Percentiles rank a stretch among this genome's conserved stretches.
Conservation (phyloP, 2,329 filamentous ascomycete species). For the Colletotrichum liaoningense region DNA sequence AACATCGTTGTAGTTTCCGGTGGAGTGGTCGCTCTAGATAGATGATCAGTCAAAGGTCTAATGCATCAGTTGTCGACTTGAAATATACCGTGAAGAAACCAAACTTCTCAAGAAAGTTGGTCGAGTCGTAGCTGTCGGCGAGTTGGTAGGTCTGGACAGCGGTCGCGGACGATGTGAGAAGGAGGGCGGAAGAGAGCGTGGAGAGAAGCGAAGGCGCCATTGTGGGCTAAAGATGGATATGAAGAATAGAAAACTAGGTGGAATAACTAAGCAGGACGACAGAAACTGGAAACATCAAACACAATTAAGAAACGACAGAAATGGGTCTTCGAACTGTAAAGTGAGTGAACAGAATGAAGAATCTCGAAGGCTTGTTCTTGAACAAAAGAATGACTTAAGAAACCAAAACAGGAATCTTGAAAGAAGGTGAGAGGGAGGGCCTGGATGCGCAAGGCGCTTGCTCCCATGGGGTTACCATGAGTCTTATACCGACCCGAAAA, state of each 20-base stretch:
- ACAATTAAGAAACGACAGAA: slow-evolving; percentile 16
- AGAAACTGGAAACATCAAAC: background rate
- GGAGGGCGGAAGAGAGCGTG: slow-evolving; percentile 33
- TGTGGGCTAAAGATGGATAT: background rate
- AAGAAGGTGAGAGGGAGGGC: slow-evolving; percentile 7
- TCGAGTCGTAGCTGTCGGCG: slow-evolving; percentile 35
- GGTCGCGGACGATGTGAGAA: slow-evolving; percentile 22
- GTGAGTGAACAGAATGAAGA: slow-evolving; percentile 17
- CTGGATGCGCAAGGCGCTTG: slow-evolving; percentile 17
- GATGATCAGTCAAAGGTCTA: background rate
- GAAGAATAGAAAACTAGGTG: background rate
- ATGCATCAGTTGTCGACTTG: too few relatives aligned
- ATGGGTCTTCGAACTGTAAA: slow-evolving; percentile 4
- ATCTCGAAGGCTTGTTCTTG: background rate
- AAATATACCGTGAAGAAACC: slow-evolving; percentile 51
- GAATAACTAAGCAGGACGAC: background rate
- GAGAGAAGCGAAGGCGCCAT: slow-evolving; percentile 37
- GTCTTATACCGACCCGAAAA: slow-evolving; percentile 27
- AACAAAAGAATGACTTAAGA: slow-evolving; percentile 32
- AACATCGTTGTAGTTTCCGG: slow-evolving; percentile 37
- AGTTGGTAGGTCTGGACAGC: slow-evolving; percentile 32
- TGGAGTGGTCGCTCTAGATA: slow-evolving; percentile 35
- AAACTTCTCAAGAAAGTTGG: slow-evolving; percentile 62
- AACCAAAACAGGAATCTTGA: slow-evolving; percentile 13
- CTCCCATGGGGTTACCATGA: slow-evolving; percentile 8